A percentile compares a stretch with the other conserved stretches of the same genome.
Conservation (phyloP, 768 basidiomycete genomes). For the Hypholoma sublateritium region DNA sequence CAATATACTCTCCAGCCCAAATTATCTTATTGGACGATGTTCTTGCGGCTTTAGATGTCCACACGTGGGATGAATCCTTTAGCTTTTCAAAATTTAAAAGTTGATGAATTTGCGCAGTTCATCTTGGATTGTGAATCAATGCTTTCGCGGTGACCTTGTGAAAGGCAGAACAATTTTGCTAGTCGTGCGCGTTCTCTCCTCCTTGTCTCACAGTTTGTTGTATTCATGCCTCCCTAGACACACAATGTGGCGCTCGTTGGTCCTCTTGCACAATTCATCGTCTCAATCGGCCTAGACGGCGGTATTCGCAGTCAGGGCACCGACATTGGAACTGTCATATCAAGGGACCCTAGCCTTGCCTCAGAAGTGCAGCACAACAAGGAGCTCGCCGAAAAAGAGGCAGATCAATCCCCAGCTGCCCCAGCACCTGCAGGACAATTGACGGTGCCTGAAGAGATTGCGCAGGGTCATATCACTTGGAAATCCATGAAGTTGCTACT, state of each 20-base stretch:
- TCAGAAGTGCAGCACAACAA: constrained; percentile 28
- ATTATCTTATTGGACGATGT: constrained; percentile 76
- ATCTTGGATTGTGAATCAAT: constrained; percentile 4
- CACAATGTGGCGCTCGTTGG: constrained; percentile 48
- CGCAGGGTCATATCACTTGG: constrained; percentile 27
- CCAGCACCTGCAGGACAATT: constrained; percentile 47
- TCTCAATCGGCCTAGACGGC: constrained; percentile 53
- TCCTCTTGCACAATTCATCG: constrained; percentile 52
- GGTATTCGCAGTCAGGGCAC: constrained; percentile 41
- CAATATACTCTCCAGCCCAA: constrained; percentile 49
- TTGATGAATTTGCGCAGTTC: background rate
- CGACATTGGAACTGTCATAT: constrained; percentile 34
- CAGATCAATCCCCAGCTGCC: constrained; percentile 18
- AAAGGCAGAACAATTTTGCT: constrained; percentile 75
- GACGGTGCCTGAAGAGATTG: constrained; percentile 61
- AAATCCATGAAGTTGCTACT: constrained; percentile 35
- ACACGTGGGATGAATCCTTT: constrained; percentile 18
- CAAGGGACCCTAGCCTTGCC: constrained; percentile 34
- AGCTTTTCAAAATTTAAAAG: background rate
- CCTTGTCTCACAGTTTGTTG: background rate
- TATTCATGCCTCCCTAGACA: constrained; percentile 24
- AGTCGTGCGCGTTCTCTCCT: constrained; percentile 45
- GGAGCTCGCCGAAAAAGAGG: constrained; percentile 15
- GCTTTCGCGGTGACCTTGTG: constrained; percentile 75
- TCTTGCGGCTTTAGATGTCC: constrained; percentile 57